Evolutionary conservation across 2,329 filamentous ascomycete genomes (phyloP).

Genomic region (Cercospora citrullina): DNA sequence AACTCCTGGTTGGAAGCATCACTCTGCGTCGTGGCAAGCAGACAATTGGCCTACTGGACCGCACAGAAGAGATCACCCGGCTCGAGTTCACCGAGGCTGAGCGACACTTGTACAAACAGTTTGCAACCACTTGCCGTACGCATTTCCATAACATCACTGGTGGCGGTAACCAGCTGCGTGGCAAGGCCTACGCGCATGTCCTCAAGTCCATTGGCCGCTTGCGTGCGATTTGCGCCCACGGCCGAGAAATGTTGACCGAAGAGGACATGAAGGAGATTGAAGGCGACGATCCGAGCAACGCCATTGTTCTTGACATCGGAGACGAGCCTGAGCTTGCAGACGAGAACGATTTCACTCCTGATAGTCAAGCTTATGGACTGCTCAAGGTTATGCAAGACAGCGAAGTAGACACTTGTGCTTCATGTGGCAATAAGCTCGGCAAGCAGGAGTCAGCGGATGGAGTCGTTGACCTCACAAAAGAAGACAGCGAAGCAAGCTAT

Average conservation of each 20-base stretch:
- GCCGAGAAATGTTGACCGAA: conserved; percentile 83
- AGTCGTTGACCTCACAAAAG: conserved; percentile 34
- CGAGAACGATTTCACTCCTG: conserved; percentile 57
- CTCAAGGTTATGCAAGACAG: conserved; percentile 82
- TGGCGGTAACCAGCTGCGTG: conserved; percentile 52
- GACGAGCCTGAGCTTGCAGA: conserved; percentile 62
- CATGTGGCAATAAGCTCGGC: conserved; percentile 63
- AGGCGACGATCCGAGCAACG: conserved; percentile 67
- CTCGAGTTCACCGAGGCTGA: conserved; percentile 78
- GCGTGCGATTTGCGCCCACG: conserved; percentile 87
- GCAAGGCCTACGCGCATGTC: conserved; percentile 90
- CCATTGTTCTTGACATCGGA: conserved; percentile 85
- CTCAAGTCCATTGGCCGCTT: conserved; percentile 87
- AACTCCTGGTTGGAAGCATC: conserved; percentile 89
- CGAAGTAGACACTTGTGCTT: conserved; percentile 70
- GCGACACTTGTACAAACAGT: conserved; percentile 75
- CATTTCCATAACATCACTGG: conserved; percentile 75
- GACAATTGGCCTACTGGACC: conserved; percentile 76
- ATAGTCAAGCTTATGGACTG: conserved; percentile 79
- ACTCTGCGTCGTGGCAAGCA: conserved; percentile 90
- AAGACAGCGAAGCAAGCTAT: conserved; percentile 56
- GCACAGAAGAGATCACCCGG: conserved; percentile 69
- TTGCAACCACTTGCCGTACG: conserved; percentile 76
- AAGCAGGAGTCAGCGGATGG: conserved; percentile 55
- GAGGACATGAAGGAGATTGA: conserved; percentile 79